Conservation (phyloP, 768 basidiomycete genomes). For the Dacryopinax spathularia region DNA sequence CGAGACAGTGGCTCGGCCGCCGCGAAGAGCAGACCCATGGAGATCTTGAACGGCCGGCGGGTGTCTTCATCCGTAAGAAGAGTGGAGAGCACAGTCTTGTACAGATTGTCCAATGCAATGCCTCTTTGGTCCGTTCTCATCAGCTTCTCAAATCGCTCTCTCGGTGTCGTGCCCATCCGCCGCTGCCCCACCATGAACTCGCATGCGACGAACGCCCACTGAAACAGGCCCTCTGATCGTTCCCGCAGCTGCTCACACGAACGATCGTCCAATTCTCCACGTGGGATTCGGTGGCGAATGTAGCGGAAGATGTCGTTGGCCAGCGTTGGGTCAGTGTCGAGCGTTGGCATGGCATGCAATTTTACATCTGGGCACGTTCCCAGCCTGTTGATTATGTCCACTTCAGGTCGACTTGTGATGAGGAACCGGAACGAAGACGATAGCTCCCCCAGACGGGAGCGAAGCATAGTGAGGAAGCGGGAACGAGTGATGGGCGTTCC, state of each 20-base stretch:
- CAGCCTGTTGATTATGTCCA: neutral
- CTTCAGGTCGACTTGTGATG: neutral
- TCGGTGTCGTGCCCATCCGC: neutral
- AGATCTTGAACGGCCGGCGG: neutral
- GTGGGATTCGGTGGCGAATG: neutral
- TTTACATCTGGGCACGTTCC: neutral
- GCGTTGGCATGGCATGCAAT: neutral
- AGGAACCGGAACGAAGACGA: neutral
- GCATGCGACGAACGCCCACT: neutral
- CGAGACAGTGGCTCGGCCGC: neutral
- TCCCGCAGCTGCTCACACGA: neutral
- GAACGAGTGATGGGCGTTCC: neutral
- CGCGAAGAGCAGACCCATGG: neutral
- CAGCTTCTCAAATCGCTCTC: neutral
- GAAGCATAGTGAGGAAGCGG: neutral
- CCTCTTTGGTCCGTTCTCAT: neutral
- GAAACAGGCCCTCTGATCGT: neutral
- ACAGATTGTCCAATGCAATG: neutral
- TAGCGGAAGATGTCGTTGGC: neutral
- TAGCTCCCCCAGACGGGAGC: neutral
- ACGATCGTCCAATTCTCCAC: neutral
- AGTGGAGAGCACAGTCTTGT: neutral
- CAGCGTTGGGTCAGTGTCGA: neutral
- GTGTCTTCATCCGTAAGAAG: neutral
- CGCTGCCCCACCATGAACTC: neutral